Conservation (phyloP, 2,329 filamentous ascomycete genomes). For the Sphaerostilbella broomeana region DNA sequence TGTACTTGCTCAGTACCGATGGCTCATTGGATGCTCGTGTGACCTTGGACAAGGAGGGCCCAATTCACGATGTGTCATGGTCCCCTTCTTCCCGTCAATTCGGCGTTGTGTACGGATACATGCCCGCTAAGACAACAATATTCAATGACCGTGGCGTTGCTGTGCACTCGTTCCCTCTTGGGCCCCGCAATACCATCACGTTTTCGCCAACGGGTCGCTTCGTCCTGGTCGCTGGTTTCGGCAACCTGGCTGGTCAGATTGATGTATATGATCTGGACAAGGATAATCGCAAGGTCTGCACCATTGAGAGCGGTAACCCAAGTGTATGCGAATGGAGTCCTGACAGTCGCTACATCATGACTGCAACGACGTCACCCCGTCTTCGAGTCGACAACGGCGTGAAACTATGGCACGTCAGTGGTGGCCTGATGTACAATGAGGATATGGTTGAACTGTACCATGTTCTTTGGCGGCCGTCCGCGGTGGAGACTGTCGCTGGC, state of each 20-base stretch:
- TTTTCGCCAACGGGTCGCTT: slow-evolving; percentile 94
- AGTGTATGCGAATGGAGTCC: slow-evolving; percentile 97
- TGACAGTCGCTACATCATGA: slow-evolving; percentile 91
- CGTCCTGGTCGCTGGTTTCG: slow-evolving; percentile 89
- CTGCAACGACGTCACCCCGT: slow-evolving; percentile 92
- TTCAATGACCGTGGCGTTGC: slow-evolving; percentile 85
- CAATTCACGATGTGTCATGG: slow-evolving; percentile 98
- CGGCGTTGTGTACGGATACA: slow-evolving; percentile 94
- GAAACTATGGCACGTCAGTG: slow-evolving; percentile 88
- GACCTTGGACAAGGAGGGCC: slow-evolving; percentile 90
- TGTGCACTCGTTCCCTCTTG: slow-evolving; percentile 78
- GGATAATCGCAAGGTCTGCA: slow-evolving; percentile 86
- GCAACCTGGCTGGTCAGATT: slow-evolving; percentile 94
- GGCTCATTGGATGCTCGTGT: slow-evolving; percentile 90
- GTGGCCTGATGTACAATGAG: slow-evolving; percentile 86
- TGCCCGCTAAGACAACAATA: slow-evolving; percentile 98
- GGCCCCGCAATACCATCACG: slow-evolving; percentile 85
- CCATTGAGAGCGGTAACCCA: slow-evolving; percentile 90
- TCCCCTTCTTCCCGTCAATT: slow-evolving; percentile 97
- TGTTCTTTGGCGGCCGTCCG: slow-evolving; percentile 77
- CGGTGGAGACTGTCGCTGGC: slow-evolving; percentile 49
- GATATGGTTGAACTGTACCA: slow-evolving; percentile 94
- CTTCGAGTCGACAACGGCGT: slow-evolving; percentile 95
- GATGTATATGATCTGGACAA: slow-evolving; percentile 95
- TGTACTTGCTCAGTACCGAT: slow-evolving; percentile 89